These are phyloP conservation scores for Nepenthes mirabilis DNA, from an alignment of 148 eudicot species.

Conservation along the genomic window DNA sequence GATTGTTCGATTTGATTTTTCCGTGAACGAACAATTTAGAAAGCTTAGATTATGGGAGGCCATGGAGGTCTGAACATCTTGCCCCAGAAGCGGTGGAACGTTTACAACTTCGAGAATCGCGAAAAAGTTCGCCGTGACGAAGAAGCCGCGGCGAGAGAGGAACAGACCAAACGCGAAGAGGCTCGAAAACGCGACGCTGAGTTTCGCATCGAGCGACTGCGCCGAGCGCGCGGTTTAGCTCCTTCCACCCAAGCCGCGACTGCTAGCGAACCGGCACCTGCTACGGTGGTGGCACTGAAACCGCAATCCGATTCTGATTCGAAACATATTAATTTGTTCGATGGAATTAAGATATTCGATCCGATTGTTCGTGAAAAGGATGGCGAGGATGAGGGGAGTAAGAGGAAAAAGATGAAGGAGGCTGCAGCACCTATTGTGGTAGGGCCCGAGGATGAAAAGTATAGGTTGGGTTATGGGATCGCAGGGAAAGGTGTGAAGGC, in stretches of 20 bases:
- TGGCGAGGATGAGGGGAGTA: conserved; percentile 19
- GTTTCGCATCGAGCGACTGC: conserved; percentile 57
- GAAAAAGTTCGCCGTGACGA: conserved; percentile 76
- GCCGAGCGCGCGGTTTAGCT: conserved; percentile 62
- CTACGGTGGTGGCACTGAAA: conserved; percentile 4
- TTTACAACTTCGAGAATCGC: conserved; percentile 89
- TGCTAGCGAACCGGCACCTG: neutral
- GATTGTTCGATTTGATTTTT: no score
- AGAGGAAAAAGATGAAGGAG: conserved; percentile 44
- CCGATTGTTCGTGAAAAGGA: conserved; percentile 27
- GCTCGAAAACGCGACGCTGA: conserved; percentile 51
- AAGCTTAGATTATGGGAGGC: conserved; percentile 52
- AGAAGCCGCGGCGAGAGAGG: conserved; percentile 81
- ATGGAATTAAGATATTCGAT: conserved; percentile 88
- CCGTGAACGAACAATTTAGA: no score
- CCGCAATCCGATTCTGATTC: conserved; percentile 27
- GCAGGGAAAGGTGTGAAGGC: conserved; percentile 81
- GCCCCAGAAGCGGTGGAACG: conserved; percentile 93
- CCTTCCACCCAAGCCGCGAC: conserved; percentile 2
- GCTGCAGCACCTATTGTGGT: conserved; percentile 42
- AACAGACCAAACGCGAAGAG: conserved; percentile 71
- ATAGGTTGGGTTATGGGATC: conserved; percentile 79
- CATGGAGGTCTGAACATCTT: conserved; percentile 95
- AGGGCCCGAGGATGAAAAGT: conserved; percentile 81
- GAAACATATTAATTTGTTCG: conserved; percentile 78